Evolutionary conservation across 2,329 filamentous ascomycete genomes (phyloP), one percentile per base, ranked within the genome.

Genomic region (Coleophoma eucalyptorum): DNA sequence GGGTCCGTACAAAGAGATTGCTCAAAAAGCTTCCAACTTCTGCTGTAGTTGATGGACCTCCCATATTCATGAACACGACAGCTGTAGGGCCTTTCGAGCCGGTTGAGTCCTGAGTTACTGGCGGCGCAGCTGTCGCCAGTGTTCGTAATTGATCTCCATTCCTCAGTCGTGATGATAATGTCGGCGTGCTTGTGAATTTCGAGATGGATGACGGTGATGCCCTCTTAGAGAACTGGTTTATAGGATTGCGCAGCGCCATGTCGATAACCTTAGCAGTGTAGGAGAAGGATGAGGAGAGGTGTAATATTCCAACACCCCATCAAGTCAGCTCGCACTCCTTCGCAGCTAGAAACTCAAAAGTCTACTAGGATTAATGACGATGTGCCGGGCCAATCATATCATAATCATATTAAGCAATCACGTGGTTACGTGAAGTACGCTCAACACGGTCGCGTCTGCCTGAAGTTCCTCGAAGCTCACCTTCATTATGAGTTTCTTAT

Each of bases 61-160:
- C 94, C 94, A 99, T 99, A 72, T 99, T 99, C 73, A 99, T 83
- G 65, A 99, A 97, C 13, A 99, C 94, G 84, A 99, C 97, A 41
- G 94, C 94, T 4, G 94, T 99, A 7, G 92, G 91, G 0, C 93
- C 93, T 65, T 89, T 80, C 3, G 80, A 77, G 45, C 79, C 81
- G 1, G 81, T 81, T 6, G 80, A 77, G 78, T 90, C 79, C 68
- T 95, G 90, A 0, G 89, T 92, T 19, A 94, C 90, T 7, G 90
- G 89, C 11, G 89, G 87, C 4, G 82, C 83, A 16, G 78, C 75
- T 13, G 83, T 87, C 31, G 86, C 86, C 59, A 80, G 71, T 43
- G 66, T 67, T 60, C 77, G 69, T 50, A 59, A 74, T 70, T 65
- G 62, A 46, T 58, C 49, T 51, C 55, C 54, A 44, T 43, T 54